Evolutionary conservation across 73 alveolate species (phyloP).

Genomic region (Durusdinium trenchii): DNA sequence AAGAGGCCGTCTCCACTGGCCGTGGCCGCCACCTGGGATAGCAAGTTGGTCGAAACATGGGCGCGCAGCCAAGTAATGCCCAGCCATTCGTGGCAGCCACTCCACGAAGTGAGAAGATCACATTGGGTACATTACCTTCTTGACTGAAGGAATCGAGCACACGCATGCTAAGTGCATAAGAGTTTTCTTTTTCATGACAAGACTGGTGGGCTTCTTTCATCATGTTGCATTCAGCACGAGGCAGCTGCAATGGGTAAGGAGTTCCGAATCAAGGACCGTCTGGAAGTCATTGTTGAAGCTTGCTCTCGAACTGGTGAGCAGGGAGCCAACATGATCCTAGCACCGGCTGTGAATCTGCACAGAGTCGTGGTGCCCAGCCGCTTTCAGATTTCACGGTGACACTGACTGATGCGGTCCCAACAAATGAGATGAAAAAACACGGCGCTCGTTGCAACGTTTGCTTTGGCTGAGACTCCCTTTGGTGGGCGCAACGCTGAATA

Average conservation of each 20-base stretch:
- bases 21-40: constrained; percentile 78
- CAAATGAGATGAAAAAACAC: not conserved
- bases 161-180: too few species aligned
- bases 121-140: too few species aligned
- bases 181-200: too few species aligned
- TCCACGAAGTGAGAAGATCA: too few species aligned
- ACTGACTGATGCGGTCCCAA: not conserved
- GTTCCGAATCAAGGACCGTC: constrained; percentile 59
- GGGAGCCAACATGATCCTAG: constrained; percentile 92
- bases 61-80: not conserved
- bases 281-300: not conserved
- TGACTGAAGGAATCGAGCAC: too few species aligned
- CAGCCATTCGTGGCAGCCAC: too few species aligned
- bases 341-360: constrained; percentile 83
- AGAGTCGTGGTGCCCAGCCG: not conserved
- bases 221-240: too few species aligned
- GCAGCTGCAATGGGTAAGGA: constrained; percentile 76
- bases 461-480: constrained; percentile 48
- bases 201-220: not conserved
- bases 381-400: not conserved
- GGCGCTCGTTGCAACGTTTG: not conserved
- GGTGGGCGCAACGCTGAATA: constrained; percentile 94
- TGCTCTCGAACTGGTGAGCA: not conserved
- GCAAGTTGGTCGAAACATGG: constrained; percentile 51
- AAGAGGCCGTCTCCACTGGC: constrained; percentile 68